Evolutionary conservation across 371 early-diverging fungal species (phyloP), one percentile per base, ranked within the genome.

Genomic region (Syncephalastrum contaminatum): DNA sequence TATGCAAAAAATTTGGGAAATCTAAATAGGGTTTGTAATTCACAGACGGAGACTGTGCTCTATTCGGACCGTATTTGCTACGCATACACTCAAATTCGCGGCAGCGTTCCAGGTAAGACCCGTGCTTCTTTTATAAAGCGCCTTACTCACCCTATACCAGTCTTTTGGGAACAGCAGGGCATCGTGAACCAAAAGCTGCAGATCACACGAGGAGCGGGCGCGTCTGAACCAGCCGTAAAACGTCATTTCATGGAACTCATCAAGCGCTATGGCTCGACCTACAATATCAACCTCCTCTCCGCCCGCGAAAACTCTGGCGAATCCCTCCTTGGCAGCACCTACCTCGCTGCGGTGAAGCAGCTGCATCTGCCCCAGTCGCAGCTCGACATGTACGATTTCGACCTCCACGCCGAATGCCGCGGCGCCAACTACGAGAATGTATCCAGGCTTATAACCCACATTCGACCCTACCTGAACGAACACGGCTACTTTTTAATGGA

Each of bases 141-240:
- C 12, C 36, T 10, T 30, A 30, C 36, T 30, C 10, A 30, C 36
- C 7, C 30, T 14, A 30, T n/a, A 4, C 13, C 43, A 85, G 90
- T 93, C 20, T 98, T 98, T 60, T 98, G 98, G 98, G 94, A 94
- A 25, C 97, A 97, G 47, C 86, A 86, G 25, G 95, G 96, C 0
- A 60, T 93, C 13, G 84, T 89, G 25, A 82, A 86, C 20, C 94
- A 91, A 56, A 88, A 88, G 55, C 82, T 95, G 16, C 90, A 88
- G 24, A 77, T 97, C 6, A 75, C 89, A 19, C 70, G 88, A 55
- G 84, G 87, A 3, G 56, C 79, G 6, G 84, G 83, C 16, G 89
- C 89, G 8, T 86, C 88, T 1, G 75, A 80, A 63, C 88, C 91
- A 14, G 93, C 94, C 2, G 88, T 91, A 3, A 80, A 87, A 47